Base-by-base conservation (phyloP, 2,329 filamentous ascomycete species). In the Neodidymelliopsis sp. region DNA sequence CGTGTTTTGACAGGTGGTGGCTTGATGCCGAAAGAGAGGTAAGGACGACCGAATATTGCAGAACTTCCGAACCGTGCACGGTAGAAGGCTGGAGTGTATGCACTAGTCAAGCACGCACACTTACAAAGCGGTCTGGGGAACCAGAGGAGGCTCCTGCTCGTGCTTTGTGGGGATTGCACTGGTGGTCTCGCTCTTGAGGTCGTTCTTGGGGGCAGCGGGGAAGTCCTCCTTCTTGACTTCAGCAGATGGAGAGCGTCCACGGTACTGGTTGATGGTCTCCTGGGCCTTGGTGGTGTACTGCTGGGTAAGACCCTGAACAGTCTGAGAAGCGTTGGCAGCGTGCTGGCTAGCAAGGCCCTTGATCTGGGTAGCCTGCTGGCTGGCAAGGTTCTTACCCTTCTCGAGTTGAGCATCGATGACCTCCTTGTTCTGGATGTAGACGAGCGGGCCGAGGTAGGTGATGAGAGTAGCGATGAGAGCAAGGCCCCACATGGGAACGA, bases 351-450 rank as follows among this genome's bases (percentile, higher is more conserved):
- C 83, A 53, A 86, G 70, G 37, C 83, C 80, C 68, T 80, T 81
- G 59, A 86, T 73, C 65, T 87, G 84, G 48, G 74, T 76, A 23
- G 84, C 80, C 69, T 87, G 84, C 62, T 80, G 72, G 67, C 76
- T 79, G 62, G 84, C 75, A 54, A 85, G 70, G 42, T 80, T 69
- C 62, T 79, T 75, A 31, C 77, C 75, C 59, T 83, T 78, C 59
- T 79, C 73, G 39, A 87, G 74, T 59, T 86, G 82, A 46, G 76
- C 74, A 61, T 87, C 84, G 59, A 87, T 86, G 57, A 83, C 63
- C 59, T 86, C 83, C 64, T 82, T 81, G 79, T 87, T 86, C 75
- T 79, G 80, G 65, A 86, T 79, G 75, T 87, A 87, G 67, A 84
- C 62, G 49, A 87, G 77, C 41, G 84, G 84, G 30, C 75, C 79